Base-by-base conservation (phyloP, 106 monocot genomes). In the Dioscorea alata region DNA sequence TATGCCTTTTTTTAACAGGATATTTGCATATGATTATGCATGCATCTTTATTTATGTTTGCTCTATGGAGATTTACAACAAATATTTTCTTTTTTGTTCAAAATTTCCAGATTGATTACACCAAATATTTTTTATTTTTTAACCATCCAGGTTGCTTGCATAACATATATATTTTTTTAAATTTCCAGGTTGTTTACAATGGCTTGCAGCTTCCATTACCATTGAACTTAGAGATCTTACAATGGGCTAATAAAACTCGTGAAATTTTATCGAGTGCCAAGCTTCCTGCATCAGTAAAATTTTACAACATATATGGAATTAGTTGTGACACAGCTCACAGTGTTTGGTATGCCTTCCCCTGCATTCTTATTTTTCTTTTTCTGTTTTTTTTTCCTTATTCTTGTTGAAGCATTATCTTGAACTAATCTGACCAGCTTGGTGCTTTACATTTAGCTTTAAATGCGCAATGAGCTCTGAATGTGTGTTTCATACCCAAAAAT, bases 221-320 rank as follows among this genome's bases (percentile, higher is more conserved):
- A 20, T 88, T 99, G 49, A 93, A 99, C 67, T 57, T 75, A 16
- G 85, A 93, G 15, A 93, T 93, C 34, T 78, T 99, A 69, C 81
- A 79, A 71, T 99, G 93, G 99, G 87, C 99, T 63, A 84, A 77
- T 70, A 79, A 93, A 69, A 99, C 99, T 74, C 76, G 73, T 56
- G 74, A 93, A 73, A 67, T 99, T 53, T 52, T 99, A 53, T 81
- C 93, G 57, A 23, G 33, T 68, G 90, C 90, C 57, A 93, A 88
- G 76, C 79, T 99, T 81, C 93, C 99, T 25, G 66, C 74, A 64
- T 75, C 83, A 52, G 79, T 99, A 35, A 87, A 81, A 64, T 99
- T 99, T 61, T 99, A 88, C 65, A 99, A 99, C 53, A 90, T 99
- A 74, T 99, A 93, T 72, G 99, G 99, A 24, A 88, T 64, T 63